Evolutionary conservation across 805 yeast species (phyloP).

Genomic region (Saccharomycopsis microspora): DNA sequence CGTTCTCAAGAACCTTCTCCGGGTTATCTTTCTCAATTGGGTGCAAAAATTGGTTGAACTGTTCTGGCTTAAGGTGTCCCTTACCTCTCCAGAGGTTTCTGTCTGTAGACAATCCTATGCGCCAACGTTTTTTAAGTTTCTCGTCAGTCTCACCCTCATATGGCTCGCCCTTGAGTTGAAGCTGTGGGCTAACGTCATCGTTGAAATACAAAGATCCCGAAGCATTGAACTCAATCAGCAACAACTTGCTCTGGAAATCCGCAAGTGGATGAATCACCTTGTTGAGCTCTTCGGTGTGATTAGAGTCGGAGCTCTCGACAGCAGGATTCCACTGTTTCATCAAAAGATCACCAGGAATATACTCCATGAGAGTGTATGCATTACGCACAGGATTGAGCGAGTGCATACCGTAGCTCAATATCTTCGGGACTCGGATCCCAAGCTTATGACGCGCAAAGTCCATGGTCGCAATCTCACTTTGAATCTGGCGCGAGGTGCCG

Average conservation of each 20-base stretch:
- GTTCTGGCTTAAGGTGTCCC: slow-evolving; percentile 36
- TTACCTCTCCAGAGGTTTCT: slow-evolving; percentile 66
- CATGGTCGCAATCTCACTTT: slow-evolving; percentile 88
- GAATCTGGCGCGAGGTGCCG: slow-evolving; percentile 54
- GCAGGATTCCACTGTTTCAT: slow-evolving; percentile 92
- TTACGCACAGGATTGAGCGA: slow-evolving; percentile 50
- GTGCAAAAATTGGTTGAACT: slow-evolving; percentile 46
- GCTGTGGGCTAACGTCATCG: slow-evolving; percentile 44
- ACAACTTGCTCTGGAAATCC: slow-evolving; percentile 46
- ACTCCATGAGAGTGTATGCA: slow-evolving; percentile 78
- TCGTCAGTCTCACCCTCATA: slow-evolving; percentile 56
- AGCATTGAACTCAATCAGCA: slow-evolving; percentile 49
- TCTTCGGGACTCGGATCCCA: slow-evolving; percentile 61
- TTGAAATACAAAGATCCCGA: slow-evolving; percentile 79
- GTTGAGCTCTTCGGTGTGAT: slow-evolving; percentile 37
- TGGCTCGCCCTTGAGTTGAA: slow-evolving; percentile 25
- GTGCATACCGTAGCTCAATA: slow-evolving; percentile 52
- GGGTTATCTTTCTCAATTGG: slow-evolving; percentile 65
- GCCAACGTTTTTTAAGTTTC: slow-evolving; percentile 58
- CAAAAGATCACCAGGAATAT: slow-evolving; percentile 63
- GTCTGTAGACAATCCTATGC: slow-evolving; percentile 85
- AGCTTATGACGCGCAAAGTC: slow-evolving; percentile 65
- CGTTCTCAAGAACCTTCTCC: slow-evolving; percentile 46
- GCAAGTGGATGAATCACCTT: slow-evolving; percentile 63
- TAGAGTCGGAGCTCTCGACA: slow-evolving; percentile 37